Percentiles rank a stretch among this genome's conserved stretches.
Conservation (phyloP, 2,329 filamentous ascomycete species). For the Cryphonectria naterciae region DNA sequence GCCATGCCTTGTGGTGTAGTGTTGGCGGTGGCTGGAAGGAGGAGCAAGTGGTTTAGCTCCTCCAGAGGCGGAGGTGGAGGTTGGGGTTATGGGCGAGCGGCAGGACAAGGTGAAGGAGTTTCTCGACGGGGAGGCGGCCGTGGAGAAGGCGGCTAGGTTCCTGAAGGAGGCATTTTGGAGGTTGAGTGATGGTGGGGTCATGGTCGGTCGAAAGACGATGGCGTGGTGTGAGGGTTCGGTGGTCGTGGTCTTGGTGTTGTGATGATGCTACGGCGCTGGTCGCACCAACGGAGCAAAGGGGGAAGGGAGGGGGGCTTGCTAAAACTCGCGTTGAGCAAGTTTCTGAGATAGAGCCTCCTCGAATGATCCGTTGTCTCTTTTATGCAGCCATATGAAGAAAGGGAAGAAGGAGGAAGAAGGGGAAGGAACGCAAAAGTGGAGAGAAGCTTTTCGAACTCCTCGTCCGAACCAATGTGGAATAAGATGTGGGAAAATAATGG, state of each 20-base stretch:
- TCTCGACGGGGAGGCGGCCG: slow-evolving; percentile 36
- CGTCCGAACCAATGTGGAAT: background rate
- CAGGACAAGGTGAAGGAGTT: slow-evolving; percentile 38
- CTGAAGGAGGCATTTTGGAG: slow-evolving; percentile 28
- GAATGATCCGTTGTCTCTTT: background rate
- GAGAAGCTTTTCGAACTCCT: background rate
- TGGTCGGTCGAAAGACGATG: slow-evolving; percentile 16
- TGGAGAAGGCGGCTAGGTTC: slow-evolving; percentile 34
- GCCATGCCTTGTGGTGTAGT: slow-evolving; percentile 28
- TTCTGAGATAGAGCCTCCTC: slow-evolving; percentile 2
- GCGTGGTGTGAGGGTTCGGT: slow-evolving; percentile 15
- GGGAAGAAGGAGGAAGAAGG: background rate
- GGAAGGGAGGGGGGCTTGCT: background rate
- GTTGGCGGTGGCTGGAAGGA: background rate
- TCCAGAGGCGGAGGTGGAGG: slow-evolving; percentile 2
- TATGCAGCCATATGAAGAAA: background rate
- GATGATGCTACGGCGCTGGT: background rate
- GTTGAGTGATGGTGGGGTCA: slow-evolving; percentile 33
- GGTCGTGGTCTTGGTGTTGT: background rate
- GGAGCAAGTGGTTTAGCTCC: slow-evolving; percentile 11
- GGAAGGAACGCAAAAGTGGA: background rate
- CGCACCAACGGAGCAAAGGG: background rate
- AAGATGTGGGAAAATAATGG: background rate
- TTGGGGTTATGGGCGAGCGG: slow-evolving; percentile 39
- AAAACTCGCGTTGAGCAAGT: slow-evolving; percentile 3